Base-by-base conservation (phyloP, 2,329 filamentous ascomycete species). In the Xylaria multiplex region DNA sequence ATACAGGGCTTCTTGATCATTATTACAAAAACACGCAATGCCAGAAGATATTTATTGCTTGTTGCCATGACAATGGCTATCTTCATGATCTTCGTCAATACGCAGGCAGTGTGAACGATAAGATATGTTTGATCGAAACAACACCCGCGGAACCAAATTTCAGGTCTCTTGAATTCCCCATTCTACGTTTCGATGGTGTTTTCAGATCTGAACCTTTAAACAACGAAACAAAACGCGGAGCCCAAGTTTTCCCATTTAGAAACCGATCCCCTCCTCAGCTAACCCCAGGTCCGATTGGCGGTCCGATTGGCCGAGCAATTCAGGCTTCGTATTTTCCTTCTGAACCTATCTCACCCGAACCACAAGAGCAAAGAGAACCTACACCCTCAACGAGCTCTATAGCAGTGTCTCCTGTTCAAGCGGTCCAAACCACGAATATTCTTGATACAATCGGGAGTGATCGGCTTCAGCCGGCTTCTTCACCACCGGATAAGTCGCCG, bases 11-110 rank as follows among this genome's bases (percentile, higher is more conserved):
- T 71, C 75, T 78, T 71, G 74, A 70, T 61, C 76, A 78, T 69
- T 78, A 77, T 70, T 64, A 76, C 65, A 75, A 70, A 71, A 78
- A 75, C 56, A 56, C 74, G 30, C 75, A 77, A 64, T 78, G 76
- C 70, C 71, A 76, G 70, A 76, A 73, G 66, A 73, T 78, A 60
- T 78, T 77, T 66, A 65, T 77, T 53, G 76, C 75, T 16, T 77
- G 75, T 61, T 78, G 76, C 66, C 76, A 78, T 49, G 76, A 78
- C 68, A 78, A 76, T 68, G 76, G 76, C 61, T 78, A 78, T 71
- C 71, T 77, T 49, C 76, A 77, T 53, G 76, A 77, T 64, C 75
- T 78, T 49, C 75, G 76, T 52, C 74, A 76, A 56, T 78, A 77
- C 70, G 71, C 71, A 16, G 75, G 75, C 14, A 50, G 53, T 43